phyloP scores from a whole-genome alignment of 2,329 filamentous ascomycete genomes.

The Sporothrix mexicana region DNA sequence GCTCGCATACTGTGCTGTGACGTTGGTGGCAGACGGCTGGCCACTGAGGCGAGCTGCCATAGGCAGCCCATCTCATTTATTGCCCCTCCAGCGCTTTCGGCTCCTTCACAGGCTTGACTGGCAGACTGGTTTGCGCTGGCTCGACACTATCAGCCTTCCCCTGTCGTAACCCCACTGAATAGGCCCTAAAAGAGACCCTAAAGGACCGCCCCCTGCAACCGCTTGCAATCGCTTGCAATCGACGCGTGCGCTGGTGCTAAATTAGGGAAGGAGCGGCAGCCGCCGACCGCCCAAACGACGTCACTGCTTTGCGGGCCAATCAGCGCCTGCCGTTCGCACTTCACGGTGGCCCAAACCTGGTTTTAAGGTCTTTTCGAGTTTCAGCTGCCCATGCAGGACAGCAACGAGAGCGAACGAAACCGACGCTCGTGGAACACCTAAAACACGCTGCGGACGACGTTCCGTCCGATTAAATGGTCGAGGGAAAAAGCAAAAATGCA shows the following conservation, averaged over 20 bases:
- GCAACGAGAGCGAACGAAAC: constrained; percentile 27
- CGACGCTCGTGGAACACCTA: constrained; percentile 4
- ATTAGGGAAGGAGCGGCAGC: constrained; percentile 35
- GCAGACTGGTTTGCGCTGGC: background rate
- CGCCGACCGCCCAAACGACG: constrained; percentile 38
- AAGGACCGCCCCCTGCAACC: background rate
- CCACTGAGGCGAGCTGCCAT: background rate
- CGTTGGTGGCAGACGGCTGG: background rate
- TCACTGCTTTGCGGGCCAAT: constrained; percentile 38
- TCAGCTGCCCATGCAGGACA: constrained; percentile 27
- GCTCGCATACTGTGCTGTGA: background rate
- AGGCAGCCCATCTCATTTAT: background rate
- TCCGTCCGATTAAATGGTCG: background rate
- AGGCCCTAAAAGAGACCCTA: background rate
- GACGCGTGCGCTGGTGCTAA: constrained; percentile 24
- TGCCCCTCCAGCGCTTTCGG: constrained; percentile 1
- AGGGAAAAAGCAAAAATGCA: background rate
- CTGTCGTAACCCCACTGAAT: background rate
- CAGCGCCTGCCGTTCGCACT: background rate
- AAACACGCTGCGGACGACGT: background rate
- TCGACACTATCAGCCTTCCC: background rate
- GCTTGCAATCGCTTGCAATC: background rate
- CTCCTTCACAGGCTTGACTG: constrained; percentile 1
- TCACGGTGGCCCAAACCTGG: constrained; percentile 28
- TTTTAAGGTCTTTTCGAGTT: constrained; percentile 28